phyloP scores from a whole-genome alignment of 495 filamentous ascomycete species.

The Aspergillus haitiensis region DNA sequence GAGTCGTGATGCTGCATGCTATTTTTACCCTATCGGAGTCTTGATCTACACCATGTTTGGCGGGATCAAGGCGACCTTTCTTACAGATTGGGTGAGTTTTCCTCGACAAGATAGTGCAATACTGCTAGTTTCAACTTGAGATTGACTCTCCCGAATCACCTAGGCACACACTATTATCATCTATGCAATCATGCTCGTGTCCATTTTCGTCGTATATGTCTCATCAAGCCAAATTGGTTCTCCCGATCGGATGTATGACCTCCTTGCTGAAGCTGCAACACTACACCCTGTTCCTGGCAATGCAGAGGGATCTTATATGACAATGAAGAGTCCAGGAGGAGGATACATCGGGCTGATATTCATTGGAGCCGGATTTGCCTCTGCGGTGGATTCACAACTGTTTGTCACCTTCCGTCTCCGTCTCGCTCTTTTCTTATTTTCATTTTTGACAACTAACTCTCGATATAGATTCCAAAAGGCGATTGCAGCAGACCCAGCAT shows the following conservation, averaged over 20 bases:
- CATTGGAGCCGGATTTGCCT: conserved; percentile 3
- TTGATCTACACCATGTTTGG: conserved; percentile 9
- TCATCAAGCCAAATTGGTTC: background rate
- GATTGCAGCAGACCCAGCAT: background rate
- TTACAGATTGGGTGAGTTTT: conserved; percentile 5
- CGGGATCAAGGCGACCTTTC: conserved; percentile 7
- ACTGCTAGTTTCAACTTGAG: background rate
- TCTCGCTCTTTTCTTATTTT: too few species aligned
- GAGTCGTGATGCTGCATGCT: conserved; percentile 1
- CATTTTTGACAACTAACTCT: background rate
- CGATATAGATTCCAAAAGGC: conserved; percentile 1
- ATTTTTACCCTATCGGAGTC: conserved; percentile 6
- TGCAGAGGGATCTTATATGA: background rate
- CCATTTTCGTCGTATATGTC: background rate
- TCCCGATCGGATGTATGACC: background rate
- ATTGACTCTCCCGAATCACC: background rate
- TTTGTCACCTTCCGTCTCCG: too few species aligned
- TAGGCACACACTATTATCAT: background rate
- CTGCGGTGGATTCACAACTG: too few species aligned
- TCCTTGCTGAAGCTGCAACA: background rate
- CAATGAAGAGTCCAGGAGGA: conserved; percentile 3
- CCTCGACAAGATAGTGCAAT: background rate
- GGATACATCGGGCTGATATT: conserved; percentile 7
- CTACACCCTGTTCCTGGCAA: conserved; percentile 4
- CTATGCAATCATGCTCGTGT: conserved; percentile 5